These are phyloP conservation scores for Trifolium fragiferum DNA, from an alignment of 306 rosid genomes.

Conservation along the genomic window DNA sequence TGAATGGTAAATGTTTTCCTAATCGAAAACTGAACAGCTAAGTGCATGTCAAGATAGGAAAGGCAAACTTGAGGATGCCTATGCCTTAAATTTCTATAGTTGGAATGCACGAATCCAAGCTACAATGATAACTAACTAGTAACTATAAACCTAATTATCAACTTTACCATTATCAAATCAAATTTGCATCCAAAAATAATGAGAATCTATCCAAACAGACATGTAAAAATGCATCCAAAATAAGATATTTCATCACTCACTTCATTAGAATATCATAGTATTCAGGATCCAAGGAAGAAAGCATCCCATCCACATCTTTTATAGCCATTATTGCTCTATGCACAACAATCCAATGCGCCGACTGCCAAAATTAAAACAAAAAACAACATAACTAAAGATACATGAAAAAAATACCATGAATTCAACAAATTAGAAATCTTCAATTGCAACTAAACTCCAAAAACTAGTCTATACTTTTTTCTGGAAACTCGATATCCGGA, in stretches of 20 bases:
- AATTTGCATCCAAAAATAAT: background rate
- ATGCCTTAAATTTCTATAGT: background rate
- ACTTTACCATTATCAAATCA: background rate
- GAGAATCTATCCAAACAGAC: constrained; percentile 4
- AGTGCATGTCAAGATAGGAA: background rate
- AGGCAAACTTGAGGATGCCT: background rate
- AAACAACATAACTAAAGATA: background rate
- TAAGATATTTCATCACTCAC: constrained; percentile 50
- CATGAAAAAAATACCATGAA: constrained; percentile 6
- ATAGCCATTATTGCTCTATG: constrained; percentile 98
- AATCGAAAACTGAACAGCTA: background rate
- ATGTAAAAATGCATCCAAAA: constrained; percentile 11
- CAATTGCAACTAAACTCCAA: constrained; percentile 17
- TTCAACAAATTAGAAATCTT: constrained; percentile 22
- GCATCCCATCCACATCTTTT: constrained; percentile 92
- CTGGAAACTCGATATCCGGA: no score
- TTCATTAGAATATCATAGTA: constrained; percentile 96
- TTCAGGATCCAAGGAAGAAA: constrained; percentile 96
- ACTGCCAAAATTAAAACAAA: constrained; percentile 51
- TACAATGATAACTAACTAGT: constrained; percentile 4
- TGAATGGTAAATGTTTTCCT: background rate
- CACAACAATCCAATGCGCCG: constrained; percentile 94
- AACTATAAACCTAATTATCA: constrained; percentile 8
- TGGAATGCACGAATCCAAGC: constrained; percentile 30
- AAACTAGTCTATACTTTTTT: background rate